Conservation (phyloP, 306 rosid species). For the Begonia masoniana region DNA sequence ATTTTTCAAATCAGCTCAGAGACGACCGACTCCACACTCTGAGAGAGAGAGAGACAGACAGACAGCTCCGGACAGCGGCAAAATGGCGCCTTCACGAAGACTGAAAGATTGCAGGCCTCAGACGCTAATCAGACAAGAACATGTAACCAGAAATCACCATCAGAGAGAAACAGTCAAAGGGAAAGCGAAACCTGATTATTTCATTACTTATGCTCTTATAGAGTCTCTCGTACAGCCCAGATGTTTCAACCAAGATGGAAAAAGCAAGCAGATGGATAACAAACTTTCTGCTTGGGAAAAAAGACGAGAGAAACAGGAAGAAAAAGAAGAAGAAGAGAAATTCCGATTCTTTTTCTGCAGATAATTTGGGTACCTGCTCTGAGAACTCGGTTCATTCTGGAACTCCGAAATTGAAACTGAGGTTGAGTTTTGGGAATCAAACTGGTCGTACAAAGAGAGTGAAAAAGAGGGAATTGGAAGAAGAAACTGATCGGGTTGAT, state of each 20-base stretch:
- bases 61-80: too few relatives aligned
- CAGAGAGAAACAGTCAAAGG: neutral
- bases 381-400: conserved; percentile 9
- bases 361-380: conserved; percentile 8
- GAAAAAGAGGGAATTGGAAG: too few relatives aligned
- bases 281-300: conserved; percentile 51
- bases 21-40: too few relatives aligned
- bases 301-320: conserved; percentile 35
- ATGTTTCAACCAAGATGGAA: conserved; percentile 31
- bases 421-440: conserved; percentile 62
- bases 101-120: neutral
- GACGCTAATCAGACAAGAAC: neutral
- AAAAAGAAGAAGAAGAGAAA: neutral
- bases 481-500: conserved; percentile 3
- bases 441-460: conserved; percentile 10
- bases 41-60: too few relatives aligned
- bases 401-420: conserved; percentile 40
- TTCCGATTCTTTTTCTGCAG: conserved; percentile 8
- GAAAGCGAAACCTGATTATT: too few relatives aligned
- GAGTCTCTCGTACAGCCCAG: neutral
- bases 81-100: too few relatives aligned
- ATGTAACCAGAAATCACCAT: neutral
- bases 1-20: too few relatives aligned
- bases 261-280: conserved; percentile 75
- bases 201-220: neutral